These are phyloP conservation scores for Perkinsus chesapeaki DNA, from an alignment of 169 alveolate genomes.

Conservation along the genomic window DNA sequence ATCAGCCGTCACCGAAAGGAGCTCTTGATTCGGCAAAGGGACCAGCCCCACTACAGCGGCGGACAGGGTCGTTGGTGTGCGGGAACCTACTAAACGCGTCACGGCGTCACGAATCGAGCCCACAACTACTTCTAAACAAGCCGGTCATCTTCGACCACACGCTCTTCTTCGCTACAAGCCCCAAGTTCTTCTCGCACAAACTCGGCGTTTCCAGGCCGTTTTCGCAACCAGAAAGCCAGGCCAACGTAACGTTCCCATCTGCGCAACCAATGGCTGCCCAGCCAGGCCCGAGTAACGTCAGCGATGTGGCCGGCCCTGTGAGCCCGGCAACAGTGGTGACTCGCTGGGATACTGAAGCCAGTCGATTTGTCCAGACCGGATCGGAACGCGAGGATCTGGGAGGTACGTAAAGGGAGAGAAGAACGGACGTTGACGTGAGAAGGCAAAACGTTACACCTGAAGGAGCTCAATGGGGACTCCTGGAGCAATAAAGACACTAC, in stretches of 20 bases:
- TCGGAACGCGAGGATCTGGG: not conserved
- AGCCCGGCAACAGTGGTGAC: not conserved
- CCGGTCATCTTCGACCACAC: not conserved
- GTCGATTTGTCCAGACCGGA: not conserved
- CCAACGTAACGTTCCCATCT: not conserved
- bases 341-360: not conserved
- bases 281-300: not conserved
- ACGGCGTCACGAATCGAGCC: not conserved
- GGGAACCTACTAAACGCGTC: not conserved
- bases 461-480: not conserved
- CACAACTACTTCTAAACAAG: not conserved
- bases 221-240: not conserved
- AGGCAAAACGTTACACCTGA: not conserved
- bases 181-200: not conserved
- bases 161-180: not conserved
- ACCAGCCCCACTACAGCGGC: not conserved
- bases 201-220: not conserved
- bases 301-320: not conserved
- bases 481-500: not conserved
- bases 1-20: not conserved
- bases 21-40: not conserved
- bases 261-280: not conserved
- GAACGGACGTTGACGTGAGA: not conserved
- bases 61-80: not conserved
- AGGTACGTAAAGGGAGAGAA: not conserved